These are phyloP conservation scores for Simplicillium aogashimaense DNA, from an alignment of 2,329 filamentous ascomycete species.

Conservation along the genomic window DNA sequence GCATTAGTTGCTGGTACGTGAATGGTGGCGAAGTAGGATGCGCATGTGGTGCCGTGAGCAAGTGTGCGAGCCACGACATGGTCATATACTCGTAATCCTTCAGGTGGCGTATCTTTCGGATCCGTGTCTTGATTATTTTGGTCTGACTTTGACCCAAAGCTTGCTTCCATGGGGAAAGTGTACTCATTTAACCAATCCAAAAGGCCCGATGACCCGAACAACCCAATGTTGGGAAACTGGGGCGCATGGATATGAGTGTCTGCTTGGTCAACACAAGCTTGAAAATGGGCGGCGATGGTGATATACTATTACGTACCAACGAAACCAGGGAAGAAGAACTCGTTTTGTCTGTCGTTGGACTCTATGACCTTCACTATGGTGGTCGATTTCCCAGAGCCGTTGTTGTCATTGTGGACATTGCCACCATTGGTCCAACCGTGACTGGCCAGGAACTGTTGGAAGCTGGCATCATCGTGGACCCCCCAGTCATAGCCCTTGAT, in stretches of 20 bases:
- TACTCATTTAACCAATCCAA: constrained; percentile 82
- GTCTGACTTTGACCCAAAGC: constrained; percentile 30
- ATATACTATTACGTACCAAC: constrained; percentile 46
- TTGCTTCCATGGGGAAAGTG: constrained; percentile 78
- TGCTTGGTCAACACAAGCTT: constrained; percentile 17
- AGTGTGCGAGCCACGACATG: constrained; percentile 66
- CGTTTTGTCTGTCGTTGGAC: constrained; percentile 10
- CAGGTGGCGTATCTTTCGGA: constrained; percentile 25
- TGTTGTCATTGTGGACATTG: too few species aligned
- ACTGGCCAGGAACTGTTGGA: too few species aligned
- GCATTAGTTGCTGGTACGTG: constrained; percentile 72
- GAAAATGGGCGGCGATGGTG: too few species aligned
- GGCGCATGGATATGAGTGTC: constrained; percentile 86
- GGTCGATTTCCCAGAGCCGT: too few species aligned
- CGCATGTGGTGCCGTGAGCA: constrained; percentile 78
- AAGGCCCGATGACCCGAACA: constrained; percentile 79
- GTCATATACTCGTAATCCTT: constrained; percentile 58
- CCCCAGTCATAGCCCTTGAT: too few species aligned
- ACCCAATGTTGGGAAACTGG: constrained; percentile 78
- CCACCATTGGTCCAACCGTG: too few species aligned
- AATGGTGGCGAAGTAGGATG: constrained; percentile 77
- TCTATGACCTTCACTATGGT: too few species aligned
- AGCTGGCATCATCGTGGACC: too few species aligned
- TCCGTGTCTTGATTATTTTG: background rate
- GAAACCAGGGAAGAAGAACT: constrained; percentile 80